These are phyloP conservation scores for Polysphondylium violaceum DNA, from an alignment of 78 protist species.

Conservation along the genomic window DNA sequence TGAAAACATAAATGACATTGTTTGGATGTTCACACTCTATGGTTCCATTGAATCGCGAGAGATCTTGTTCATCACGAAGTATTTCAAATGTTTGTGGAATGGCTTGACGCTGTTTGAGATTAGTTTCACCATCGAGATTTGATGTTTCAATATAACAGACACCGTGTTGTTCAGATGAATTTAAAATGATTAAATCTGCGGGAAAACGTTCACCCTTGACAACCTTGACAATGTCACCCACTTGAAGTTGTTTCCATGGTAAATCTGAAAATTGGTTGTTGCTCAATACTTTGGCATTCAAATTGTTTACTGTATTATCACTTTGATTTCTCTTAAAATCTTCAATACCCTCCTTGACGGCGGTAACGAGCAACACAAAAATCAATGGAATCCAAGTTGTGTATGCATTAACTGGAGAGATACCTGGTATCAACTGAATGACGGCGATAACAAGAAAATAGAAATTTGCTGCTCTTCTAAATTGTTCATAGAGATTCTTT, in stretches of 20 bases:
- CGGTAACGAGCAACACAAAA: conserved; percentile 87
- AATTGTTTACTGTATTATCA: conserved; percentile 73
- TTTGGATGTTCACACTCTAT: conserved; percentile 89
- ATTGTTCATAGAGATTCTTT: conserved; percentile 86
- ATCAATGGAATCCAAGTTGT: conserved; percentile 88
- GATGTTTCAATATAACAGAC: conserved; percentile 94
- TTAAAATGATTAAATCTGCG: conserved; percentile 91
- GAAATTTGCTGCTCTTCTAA: conserved; percentile 85
- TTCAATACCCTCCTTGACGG: conserved; percentile 87
- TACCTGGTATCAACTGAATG: conserved; percentile 81
- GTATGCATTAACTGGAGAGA: conserved; percentile 86
- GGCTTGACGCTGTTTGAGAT: conserved; percentile 64
- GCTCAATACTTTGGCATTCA: conserved; percentile 36
- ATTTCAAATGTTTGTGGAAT: conserved; percentile 65
- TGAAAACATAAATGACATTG: conserved; percentile 83
- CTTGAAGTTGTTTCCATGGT: conserved; percentile 55
- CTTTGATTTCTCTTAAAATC: conserved; percentile 83
- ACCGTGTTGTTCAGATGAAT: conserved; percentile 85
- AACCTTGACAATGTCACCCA: conserved; percentile 77
- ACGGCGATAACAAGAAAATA: conserved; percentile 90
- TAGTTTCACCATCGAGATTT: conserved; percentile 94
- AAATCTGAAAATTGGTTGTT: conserved; percentile 21
- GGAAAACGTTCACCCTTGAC: conserved; percentile 86
- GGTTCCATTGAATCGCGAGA: conserved; percentile 54
- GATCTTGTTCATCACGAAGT: conserved; percentile 62